Conservation (phyloP, 1,139 yeast genomes). For the Geotrichum armillariae region DNA sequence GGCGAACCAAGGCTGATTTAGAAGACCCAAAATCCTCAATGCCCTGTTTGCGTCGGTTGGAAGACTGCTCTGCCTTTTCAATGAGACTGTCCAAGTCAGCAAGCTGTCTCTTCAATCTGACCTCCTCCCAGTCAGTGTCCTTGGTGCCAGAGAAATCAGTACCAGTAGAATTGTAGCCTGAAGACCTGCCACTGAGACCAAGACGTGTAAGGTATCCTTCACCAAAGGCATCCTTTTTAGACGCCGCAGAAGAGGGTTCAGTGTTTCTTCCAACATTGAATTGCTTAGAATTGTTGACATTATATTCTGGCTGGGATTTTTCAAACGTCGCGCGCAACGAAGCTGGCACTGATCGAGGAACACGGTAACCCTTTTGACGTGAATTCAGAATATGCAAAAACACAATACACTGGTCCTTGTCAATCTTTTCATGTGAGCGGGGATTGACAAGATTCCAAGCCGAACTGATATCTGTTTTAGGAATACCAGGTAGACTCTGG, state of each 20-base stretch:
- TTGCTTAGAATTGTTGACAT: slow-evolving; percentile 55
- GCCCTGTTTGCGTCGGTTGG: slow-evolving; percentile 46
- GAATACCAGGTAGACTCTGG: slow-evolving; percentile 66
- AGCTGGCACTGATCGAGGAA: slow-evolving; percentile 95
- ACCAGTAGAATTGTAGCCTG: slow-evolving; percentile 51
- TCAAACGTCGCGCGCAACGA: slow-evolving; percentile 88
- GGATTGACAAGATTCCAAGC: slow-evolving; percentile 98
- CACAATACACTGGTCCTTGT: slow-evolving; percentile 87
- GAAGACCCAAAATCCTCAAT: slow-evolving; percentile 43
- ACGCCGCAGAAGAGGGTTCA: slow-evolving; percentile 21
- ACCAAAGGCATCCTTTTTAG: slow-evolving; percentile 49
- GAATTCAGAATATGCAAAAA: slow-evolving; percentile 89
- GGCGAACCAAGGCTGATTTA: slow-evolving; percentile 49
- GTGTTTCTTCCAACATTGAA: slow-evolving; percentile 40
- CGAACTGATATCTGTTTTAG: slow-evolving; percentile 80
- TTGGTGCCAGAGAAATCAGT: slow-evolving; percentile 74
- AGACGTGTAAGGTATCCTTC: slow-evolving; percentile 47
- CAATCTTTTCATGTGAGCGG: slow-evolving; percentile 79
- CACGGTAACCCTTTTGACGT: slow-evolving; percentile 80
- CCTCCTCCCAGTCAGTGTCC: slow-evolving; percentile 86
- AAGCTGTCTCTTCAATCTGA: slow-evolving; percentile 75
- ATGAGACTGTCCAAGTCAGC: slow-evolving; percentile 69
- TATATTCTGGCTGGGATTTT: slow-evolving; percentile 79
- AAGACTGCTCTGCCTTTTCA: slow-evolving; percentile 55
- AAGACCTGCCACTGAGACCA: slow-evolving; percentile 43